These are phyloP conservation scores for Coffea canephora DNA, from an alignment of 257 asterid genomes.

Conservation along the genomic window DNA sequence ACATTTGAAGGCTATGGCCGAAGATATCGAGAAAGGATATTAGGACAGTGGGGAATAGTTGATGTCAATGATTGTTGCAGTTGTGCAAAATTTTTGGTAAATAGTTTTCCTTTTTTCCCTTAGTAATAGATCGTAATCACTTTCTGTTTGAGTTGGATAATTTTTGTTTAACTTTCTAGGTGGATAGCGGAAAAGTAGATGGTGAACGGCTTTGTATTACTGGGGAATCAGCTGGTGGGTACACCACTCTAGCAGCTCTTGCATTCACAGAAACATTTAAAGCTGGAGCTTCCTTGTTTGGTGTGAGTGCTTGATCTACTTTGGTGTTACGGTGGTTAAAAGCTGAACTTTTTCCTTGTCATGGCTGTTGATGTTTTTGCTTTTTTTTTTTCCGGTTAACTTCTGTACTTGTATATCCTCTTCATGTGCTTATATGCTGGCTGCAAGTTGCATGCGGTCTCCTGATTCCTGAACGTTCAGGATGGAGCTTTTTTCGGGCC, in stretches of 20 bases:
- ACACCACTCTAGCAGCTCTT: slow-evolving; percentile 92
- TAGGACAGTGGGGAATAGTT: slow-evolving; percentile 86
- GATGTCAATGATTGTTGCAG: slow-evolving; percentile 97
- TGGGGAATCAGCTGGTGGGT: slow-evolving; percentile 99
- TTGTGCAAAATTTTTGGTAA: slow-evolving; percentile 89
- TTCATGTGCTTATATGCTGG: no score
- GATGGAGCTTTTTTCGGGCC: no score
- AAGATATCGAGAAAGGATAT: slow-evolving; percentile 80
- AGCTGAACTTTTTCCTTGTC: background rate
- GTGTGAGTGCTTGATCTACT: slow-evolving; percentile 57
- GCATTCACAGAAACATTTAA: slow-evolving; percentile 78
- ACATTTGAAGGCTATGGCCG: slow-evolving; percentile 84
- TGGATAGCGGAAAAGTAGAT: slow-evolving; percentile 78
- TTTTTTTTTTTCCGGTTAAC: no score
- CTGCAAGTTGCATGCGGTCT: no score
- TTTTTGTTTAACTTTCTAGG: slow-evolving; percentile 45
- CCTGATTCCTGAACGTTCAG: no score
- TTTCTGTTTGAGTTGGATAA: slow-evolving; percentile 8
- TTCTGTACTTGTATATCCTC: no score
- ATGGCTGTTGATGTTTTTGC: no score
- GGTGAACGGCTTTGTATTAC: slow-evolving; percentile 82
- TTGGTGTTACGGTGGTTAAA: background rate
- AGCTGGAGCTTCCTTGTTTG: slow-evolving; percentile 95
- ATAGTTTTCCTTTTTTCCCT: slow-evolving; percentile 3
- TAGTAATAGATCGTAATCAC: background rate